Evolutionary conservation across 495 filamentous ascomycete genomes (phyloP).

Genomic region (Parathielavia hyrcaniae): DNA sequence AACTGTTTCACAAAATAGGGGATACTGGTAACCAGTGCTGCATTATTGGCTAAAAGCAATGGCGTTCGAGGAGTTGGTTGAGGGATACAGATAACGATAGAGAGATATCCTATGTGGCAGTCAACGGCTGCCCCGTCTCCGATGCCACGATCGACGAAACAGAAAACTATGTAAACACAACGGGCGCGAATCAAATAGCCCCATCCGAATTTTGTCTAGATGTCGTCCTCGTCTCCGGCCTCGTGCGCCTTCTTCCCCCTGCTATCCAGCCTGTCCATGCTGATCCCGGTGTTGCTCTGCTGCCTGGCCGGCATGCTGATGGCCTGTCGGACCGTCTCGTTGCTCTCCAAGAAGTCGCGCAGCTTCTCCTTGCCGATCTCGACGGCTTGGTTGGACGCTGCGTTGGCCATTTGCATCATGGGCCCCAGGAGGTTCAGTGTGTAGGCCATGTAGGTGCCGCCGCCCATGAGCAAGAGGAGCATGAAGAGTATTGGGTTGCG

Average conservation of each 20-base stretch:
- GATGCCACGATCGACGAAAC: constrained; percentile 9
- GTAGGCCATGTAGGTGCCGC: constrained; percentile 80
- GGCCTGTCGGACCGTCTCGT: constrained; percentile 72
- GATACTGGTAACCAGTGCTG: constrained; percentile 5
- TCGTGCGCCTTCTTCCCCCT: constrained; percentile 49
- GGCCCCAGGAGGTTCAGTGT: constrained; percentile 92
- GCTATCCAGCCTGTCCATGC: constrained; percentile 55
- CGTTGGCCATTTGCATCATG: constrained; percentile 88
- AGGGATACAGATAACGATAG: constrained; percentile 11
- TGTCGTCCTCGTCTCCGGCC: constrained; percentile 46
- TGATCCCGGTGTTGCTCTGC: constrained; percentile 44
- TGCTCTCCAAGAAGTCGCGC: constrained; percentile 76
- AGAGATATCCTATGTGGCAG: constrained; percentile 21
- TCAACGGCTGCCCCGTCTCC: background rate
- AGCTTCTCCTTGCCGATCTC: constrained; percentile 85
- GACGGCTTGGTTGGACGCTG: constrained; percentile 75
- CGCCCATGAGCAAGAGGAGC: constrained; percentile 67
- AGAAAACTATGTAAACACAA: constrained; percentile 6
- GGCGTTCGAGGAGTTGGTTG: constrained; percentile 19
- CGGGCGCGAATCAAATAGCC: background rate
- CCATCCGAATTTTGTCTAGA: constrained; percentile 26
- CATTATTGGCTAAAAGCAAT: constrained; percentile 1
- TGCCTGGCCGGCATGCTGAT: constrained; percentile 57
- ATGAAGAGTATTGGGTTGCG: constrained; percentile 91
- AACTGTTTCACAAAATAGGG: constrained; percentile 6